Conservation (phyloP, 2,329 filamentous ascomycete species). For the Ascochyta lentis region DNA sequence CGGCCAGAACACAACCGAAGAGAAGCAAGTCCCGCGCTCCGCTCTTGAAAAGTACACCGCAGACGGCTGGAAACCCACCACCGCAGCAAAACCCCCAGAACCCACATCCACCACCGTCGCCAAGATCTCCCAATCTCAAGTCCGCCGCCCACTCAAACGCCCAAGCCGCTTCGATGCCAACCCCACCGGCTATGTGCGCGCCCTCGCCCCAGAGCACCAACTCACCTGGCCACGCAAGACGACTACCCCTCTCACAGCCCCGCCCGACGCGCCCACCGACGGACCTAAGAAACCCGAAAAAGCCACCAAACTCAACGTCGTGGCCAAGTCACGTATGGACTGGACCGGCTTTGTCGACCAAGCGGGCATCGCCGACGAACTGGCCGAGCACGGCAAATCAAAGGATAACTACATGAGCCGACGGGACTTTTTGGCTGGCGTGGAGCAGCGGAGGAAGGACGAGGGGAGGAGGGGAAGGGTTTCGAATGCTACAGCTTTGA, state of each 20-base stretch:
- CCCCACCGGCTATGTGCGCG: slow-evolving; percentile 55
- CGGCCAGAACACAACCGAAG: slow-evolving; percentile 73
- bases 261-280: slow-evolving; percentile 23
- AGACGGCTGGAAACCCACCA: slow-evolving; percentile 41
- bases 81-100: slow-evolving; percentile 12
- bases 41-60: slow-evolving; percentile 37
- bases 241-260: slow-evolving; percentile 12
- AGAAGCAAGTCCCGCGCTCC: slow-evolving; percentile 66
- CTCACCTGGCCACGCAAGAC: slow-evolving; percentile 48
- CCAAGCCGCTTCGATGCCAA: slow-evolving; percentile 60
- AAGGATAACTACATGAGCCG: slow-evolving; percentile 67
- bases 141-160: slow-evolving; percentile 47
- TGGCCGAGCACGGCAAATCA: slow-evolving; percentile 66
- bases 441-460: slow-evolving; percentile 63
- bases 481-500: slow-evolving; percentile 14
- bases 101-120: neutral
- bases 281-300: slow-evolving; percentile 41
- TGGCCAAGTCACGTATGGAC: slow-evolving; percentile 70
- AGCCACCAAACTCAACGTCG: slow-evolving; percentile 68
- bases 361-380: slow-evolving; percentile 66
- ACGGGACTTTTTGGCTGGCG: slow-evolving; percentile 67
- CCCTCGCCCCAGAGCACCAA: slow-evolving; percentile 53
- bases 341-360: slow-evolving; percentile 70
- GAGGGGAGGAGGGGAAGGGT: slow-evolving; percentile 60
- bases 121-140: slow-evolving; percentile 8